These are phyloP conservation scores for Candida mesenterica DNA, from an alignment of 1,139 yeast species.

Conservation along the genomic window DNA sequence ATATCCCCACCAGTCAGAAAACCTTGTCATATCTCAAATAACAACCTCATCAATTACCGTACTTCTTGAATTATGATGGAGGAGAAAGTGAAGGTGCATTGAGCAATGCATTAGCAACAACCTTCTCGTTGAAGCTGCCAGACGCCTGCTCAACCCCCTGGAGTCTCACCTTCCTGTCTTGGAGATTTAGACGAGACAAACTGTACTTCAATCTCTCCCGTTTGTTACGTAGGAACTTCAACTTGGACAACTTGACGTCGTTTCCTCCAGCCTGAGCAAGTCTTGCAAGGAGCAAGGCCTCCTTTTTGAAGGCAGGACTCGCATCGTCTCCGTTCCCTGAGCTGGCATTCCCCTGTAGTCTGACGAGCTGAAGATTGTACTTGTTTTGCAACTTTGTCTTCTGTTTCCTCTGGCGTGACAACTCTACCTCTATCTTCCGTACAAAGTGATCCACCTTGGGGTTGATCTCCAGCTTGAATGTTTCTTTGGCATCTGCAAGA, in stretches of 20 bases:
- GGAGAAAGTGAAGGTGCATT: no score
- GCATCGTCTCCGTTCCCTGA: conserved; percentile 11
- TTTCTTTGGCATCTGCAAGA: conserved; percentile 35
- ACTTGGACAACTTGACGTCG: conserved; percentile 20
- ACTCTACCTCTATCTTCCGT: conserved; percentile 14
- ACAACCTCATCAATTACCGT: no score
- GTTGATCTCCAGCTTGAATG: conserved; percentile 28
- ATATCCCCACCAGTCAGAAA: no score
- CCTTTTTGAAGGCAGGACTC: conserved; percentile 2
- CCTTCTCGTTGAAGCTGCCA: no score
- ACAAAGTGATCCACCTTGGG: conserved; percentile 27
- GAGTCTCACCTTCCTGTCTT: conserved; percentile 13
- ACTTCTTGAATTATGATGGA: no score
- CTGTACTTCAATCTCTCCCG: conserved; percentile 39
- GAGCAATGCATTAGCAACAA: no score
- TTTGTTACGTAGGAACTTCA: conserved; percentile 35
- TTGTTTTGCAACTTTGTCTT: conserved; percentile 29
- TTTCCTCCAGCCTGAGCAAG: conserved; percentile 21
- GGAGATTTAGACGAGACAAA: conserved; percentile 21
- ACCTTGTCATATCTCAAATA: no score
- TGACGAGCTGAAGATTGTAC: conserved; percentile 32
- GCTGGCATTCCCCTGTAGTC: conserved; percentile 27
- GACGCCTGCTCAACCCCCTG: no score
- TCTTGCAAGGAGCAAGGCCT: neutral
- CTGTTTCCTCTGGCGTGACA: conserved; percentile 21